Conservation (phyloP, 495 filamentous ascomycete genomes). For the Penicillium flavigenum region DNA sequence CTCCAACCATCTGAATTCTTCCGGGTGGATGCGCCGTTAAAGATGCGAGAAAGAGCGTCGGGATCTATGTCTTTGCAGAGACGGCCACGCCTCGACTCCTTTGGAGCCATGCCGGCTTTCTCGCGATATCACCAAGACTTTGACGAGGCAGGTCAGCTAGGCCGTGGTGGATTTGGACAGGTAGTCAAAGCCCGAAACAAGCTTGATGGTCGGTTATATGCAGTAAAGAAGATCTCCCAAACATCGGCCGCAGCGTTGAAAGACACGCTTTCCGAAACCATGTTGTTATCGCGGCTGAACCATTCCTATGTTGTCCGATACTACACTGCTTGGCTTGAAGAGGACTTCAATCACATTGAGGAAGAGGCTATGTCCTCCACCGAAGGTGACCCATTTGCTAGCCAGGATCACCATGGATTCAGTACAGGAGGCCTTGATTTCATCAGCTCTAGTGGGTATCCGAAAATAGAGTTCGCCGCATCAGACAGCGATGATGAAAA, state of each 20-base stretch:
- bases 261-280: constrained; percentile 87
- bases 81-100: constrained; percentile 50
- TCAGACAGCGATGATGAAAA: constrained; percentile 66
- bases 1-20: constrained; percentile 86
- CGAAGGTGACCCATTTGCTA: constrained; percentile 46
- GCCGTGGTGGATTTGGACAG: constrained; percentile 93
- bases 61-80: constrained; percentile 42
- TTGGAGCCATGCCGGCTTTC: constrained; percentile 38
- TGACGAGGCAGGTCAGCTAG: constrained; percentile 80
- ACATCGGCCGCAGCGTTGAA: constrained; percentile 75
- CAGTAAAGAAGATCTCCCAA: constrained; percentile 92
- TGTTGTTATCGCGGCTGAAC: constrained; percentile 84
- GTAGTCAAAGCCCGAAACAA: constrained; percentile 97
- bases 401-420: constrained; percentile 58
- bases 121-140: constrained; percentile 87
- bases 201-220: constrained; percentile 88
- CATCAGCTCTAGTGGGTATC: constrained; percentile 83
- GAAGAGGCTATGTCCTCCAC: constrained; percentile 59
- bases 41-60: constrained; percentile 37
- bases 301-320: constrained; percentile 96
- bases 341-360: constrained; percentile 56
- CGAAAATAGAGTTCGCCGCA: constrained; percentile 70
- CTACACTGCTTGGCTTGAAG: constrained; percentile 92
- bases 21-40: constrained; percentile 54
- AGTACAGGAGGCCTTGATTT: constrained; percentile 88